phyloP scores from a whole-genome alignment of 805 yeast genomes.

The Schizosaccharomyces lindneri region DNA sequence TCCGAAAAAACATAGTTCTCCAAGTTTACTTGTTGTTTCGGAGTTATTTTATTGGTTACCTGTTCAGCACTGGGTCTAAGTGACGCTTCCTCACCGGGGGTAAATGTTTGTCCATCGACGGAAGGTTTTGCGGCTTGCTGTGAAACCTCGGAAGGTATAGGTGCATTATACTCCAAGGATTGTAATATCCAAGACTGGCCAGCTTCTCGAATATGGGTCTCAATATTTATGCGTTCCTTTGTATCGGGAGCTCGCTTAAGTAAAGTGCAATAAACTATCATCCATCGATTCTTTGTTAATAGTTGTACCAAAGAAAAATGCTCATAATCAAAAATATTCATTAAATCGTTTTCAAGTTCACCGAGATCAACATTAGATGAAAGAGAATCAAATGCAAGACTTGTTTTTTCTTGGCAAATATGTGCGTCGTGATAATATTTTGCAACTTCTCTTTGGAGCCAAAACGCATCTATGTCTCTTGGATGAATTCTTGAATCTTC shows the following conservation, averaged over 20 bases:
- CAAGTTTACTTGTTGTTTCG: slow-evolving; percentile 28
- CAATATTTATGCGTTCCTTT: slow-evolving; percentile 17
- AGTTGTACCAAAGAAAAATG: slow-evolving; percentile 24
- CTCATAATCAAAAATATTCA: slow-evolving; percentile 20
- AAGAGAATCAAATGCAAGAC: not conserved
- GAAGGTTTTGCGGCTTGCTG: slow-evolving; percentile 7
- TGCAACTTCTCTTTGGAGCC: slow-evolving; percentile 29
- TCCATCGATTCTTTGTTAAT: slow-evolving; percentile 26
- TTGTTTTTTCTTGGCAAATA: slow-evolving; percentile 18
- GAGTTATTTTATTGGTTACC: slow-evolving; percentile 1
- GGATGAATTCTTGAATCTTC: slow-evolving; percentile 13
- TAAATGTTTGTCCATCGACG: slow-evolving; percentile 10
- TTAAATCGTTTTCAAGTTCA: slow-evolving; percentile 28
- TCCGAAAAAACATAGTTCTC: slow-evolving; percentile 41
- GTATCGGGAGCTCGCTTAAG: slow-evolving; percentile 17
- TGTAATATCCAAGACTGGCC: slow-evolving; percentile 20
- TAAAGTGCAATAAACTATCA: slow-evolving; percentile 30
- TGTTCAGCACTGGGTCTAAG: not conserved
- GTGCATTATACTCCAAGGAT: slow-evolving; percentile 17
- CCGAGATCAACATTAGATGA: slow-evolving; percentile 14
- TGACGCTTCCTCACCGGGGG: not conserved
- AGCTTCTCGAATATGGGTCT: slow-evolving; percentile 21
- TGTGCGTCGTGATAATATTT: slow-evolving; percentile 17
- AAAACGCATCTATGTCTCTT: slow-evolving; percentile 23
- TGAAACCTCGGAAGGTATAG: not conserved